Base-by-base conservation (phyloP, 805 yeast genomes). In the Pichia manshurica region DNA sequence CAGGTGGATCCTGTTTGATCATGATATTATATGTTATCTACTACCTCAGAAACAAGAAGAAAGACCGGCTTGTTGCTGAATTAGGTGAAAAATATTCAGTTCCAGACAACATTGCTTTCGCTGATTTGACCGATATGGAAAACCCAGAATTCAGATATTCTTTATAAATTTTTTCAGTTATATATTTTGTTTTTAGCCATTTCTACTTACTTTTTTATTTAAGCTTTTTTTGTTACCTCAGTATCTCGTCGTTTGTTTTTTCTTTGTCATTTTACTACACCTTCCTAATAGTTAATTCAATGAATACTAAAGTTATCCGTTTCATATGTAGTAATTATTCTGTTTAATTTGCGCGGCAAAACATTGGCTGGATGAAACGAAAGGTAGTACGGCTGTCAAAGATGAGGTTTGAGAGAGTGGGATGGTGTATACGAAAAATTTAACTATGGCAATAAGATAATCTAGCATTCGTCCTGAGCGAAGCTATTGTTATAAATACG, bases 11-110 rank as follows among this genome's bases (percentile, higher is more conserved):
- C 17, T 73, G 79, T 1, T 78, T 81, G 4, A 39, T 63, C 3
- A 21, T 72, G 15, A 62, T 71, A 7, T 62, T 49, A 47, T 65
- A 76, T 21, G 58, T 74, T 74, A 49, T 28, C 16, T 39, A 38
- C 21, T 21, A 31, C 23, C 25, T 25, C 35, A 46, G 42, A 36
- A 50, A 50, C 29, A 57, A 50, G 3, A 61, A 64, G 44, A 69
- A 81, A 59, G 45, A 61, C 10, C 8, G n/a, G n/a, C 25, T 37
- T 39, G 54, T 55, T 0, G 23, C 56, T 25, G 46, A 43, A 15
- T 52, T 43, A 4, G 53, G 55, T 39, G 40, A 37, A 2, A 22
- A 23, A n/a, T 22, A 39, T 1, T 15, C 31, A 47, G 45, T 42
- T 17, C 42, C 44, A 22, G 68, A 63, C 5, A 60, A 62, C 35